Base-by-base conservation (phyloP, 257 asterid genomes). In the Ilex aquifolium region DNA sequence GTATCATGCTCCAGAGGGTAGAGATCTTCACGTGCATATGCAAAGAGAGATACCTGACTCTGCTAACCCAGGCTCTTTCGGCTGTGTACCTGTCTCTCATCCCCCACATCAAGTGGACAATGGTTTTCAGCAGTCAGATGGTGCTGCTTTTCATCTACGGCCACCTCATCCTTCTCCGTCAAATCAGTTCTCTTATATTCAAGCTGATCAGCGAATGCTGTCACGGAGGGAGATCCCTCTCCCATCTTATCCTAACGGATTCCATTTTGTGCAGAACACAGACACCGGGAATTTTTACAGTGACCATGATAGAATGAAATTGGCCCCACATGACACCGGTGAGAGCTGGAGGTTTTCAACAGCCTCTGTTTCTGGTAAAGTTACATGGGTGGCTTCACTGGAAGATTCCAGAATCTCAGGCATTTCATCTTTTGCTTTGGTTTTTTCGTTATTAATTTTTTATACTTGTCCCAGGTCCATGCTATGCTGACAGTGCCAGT, bases 81-180 rank as follows among this genome's bases (percentile, higher is more conserved):
- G 57, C 57, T 77, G 70, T 67, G 85, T 72, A 40, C 76, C 76
- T 48, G 57, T 66, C 58, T 72, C 82, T 60, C 82, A 70, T 70
- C 70, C 42, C 42, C 42, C 30, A 46, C 3, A 4, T 10, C 52
- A 14, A 46, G 52, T 11, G 14, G 52, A 11, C 13, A 46, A 46
- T 46, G n/a, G 15, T 46, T 0, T 46, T 46, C 3, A 2, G 14
- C 11, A 46, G 52, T 10, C 52, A 14, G 52, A 46, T 46, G 52
- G 3, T 3, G 15, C 52, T 7, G 11, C 52, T 14, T 46, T 10
- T 46, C 52, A 46, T 46, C 70, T 90, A 58, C 95, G 82, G 31
- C 97, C 97, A 54, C 97, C 97, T 60, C 88, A 85, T 49, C 97
- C 95, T 15, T 87, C 92, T 76, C 95, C 97, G 56, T 82, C 97